These are phyloP conservation scores for Daldinia concentrica DNA, from an alignment of 495 filamentous ascomycete genomes.

Conservation along the genomic window DNA sequence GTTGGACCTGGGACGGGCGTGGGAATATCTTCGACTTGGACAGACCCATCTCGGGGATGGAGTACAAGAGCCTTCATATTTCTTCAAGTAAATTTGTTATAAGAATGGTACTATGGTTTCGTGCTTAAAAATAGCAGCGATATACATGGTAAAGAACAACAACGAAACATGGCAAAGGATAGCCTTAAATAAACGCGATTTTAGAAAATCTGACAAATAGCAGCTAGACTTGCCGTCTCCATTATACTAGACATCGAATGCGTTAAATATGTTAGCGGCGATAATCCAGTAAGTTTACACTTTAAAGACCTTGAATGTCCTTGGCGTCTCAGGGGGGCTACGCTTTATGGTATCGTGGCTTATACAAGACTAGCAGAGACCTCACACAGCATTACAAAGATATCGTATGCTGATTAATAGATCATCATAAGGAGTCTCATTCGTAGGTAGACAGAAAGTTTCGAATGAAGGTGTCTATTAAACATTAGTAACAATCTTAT, in stretches of 20 bases:
- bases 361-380: neutral
- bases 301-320: neutral
- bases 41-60: conserved; percentile 17
- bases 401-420: no score
- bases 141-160: neutral
- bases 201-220: neutral
- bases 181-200: neutral
- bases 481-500: neutral
- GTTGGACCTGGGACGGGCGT: conserved; percentile 42
- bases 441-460: no score
- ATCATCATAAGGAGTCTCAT: no score
- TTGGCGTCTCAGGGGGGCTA: neutral
- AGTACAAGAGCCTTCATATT: conserved; percentile 14
- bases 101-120: neutral
- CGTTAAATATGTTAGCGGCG: neutral
- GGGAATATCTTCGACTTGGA: conserved; percentile 38
- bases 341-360: neutral
- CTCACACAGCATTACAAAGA: no score
- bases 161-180: neutral
- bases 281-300: neutral
- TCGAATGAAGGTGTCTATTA: no score
- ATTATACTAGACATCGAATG: neutral
- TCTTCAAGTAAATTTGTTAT: neutral
- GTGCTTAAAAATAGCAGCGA: neutral
- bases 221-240: neutral